These are phyloP conservation scores for Mortierella sp. DNA, from an alignment of 371 early-diverging fungal genomes.

Conservation along the genomic window DNA sequence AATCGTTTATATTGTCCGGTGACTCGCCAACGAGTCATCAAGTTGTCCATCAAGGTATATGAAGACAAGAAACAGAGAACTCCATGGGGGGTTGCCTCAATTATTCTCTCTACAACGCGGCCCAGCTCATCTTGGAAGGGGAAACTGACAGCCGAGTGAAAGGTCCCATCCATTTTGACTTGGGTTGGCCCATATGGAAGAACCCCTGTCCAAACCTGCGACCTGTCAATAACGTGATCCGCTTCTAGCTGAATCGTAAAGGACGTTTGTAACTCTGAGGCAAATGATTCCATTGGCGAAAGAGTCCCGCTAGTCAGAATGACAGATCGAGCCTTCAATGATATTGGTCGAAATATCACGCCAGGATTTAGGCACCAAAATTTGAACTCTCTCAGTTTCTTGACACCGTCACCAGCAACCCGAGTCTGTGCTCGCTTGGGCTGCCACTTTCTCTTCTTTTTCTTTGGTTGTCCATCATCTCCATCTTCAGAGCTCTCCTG, in stretches of 20 bases:
- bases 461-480: not conserved
- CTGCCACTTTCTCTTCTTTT: not conserved
- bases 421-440: no score
- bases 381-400: slow-evolving; percentile 49
- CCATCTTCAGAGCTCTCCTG: slow-evolving; percentile 8
- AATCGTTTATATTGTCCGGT: slow-evolving; percentile 22
- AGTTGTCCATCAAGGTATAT: slow-evolving; percentile 65
- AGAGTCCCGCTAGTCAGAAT: slow-evolving; percentile 92
- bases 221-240: slow-evolving; percentile 36
- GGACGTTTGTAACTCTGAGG: slow-evolving; percentile 71
- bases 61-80: slow-evolving; percentile 76
- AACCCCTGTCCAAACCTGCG: slow-evolving; percentile 49
- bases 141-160: slow-evolving; percentile 22
- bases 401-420: not conserved
- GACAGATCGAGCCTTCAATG: slow-evolving; percentile 64
- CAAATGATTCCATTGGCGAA: slow-evolving; percentile 82
- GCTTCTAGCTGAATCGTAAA: slow-evolving; percentile 29
- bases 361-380: slow-evolving; percentile 78
- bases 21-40: slow-evolving; percentile 65
- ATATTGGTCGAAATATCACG: slow-evolving; percentile 69
- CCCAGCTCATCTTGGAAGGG: slow-evolving; percentile 82
- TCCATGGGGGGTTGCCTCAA: slow-evolving; percentile 67
- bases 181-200: slow-evolving; percentile 28
- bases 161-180: slow-evolving; percentile 34
- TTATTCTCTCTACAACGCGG: slow-evolving; percentile 63